These are phyloP conservation scores for Botrytis porri DNA, from an alignment of 2,329 filamentous ascomycete genomes.

Conservation along the genomic window DNA sequence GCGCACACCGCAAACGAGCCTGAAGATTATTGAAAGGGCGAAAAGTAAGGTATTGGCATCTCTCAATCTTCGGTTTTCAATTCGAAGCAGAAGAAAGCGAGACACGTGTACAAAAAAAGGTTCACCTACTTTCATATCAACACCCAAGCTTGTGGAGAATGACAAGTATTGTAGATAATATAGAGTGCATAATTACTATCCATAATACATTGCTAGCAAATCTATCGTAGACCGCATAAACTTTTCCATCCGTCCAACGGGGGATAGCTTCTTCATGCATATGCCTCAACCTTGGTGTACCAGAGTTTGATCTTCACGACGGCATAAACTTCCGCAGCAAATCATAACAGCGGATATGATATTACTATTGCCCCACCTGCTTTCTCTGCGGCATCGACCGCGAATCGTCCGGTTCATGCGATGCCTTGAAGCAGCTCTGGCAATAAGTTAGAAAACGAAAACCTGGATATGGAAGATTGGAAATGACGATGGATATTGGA, in stretches of 20 bases:
- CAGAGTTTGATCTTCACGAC: slow-evolving; percentile 14
- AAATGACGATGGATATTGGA: not conserved
- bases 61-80: not conserved
- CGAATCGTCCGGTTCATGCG: slow-evolving; percentile 15
- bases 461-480: not conserved
- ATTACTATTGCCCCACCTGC: slow-evolving; percentile 3
- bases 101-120: slow-evolving; percentile 18
- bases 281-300: not conserved
- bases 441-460: not conserved
- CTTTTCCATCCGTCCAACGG: not conserved
- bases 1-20: not conserved
- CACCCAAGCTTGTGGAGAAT: slow-evolving; percentile 3
- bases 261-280: slow-evolving; percentile 10
- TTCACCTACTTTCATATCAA: slow-evolving; percentile 11
- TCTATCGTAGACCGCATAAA: slow-evolving; percentile 15
- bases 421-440: not conserved
- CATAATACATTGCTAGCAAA: slow-evolving; percentile 5
- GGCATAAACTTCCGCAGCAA: slow-evolving; percentile 15
- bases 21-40: not conserved
- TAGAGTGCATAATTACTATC: slow-evolving; percentile 12
- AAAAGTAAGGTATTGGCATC: not conserved
- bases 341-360: not conserved
- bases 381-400: slow-evolving; percentile 6
- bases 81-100: not conserved
- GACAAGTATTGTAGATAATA: not conserved